Evolutionary conservation across 2,329 filamentous ascomycete species (phyloP), one percentile per base, ranked within the genome.

Genomic region (Pseudocercospora ulei): DNA sequence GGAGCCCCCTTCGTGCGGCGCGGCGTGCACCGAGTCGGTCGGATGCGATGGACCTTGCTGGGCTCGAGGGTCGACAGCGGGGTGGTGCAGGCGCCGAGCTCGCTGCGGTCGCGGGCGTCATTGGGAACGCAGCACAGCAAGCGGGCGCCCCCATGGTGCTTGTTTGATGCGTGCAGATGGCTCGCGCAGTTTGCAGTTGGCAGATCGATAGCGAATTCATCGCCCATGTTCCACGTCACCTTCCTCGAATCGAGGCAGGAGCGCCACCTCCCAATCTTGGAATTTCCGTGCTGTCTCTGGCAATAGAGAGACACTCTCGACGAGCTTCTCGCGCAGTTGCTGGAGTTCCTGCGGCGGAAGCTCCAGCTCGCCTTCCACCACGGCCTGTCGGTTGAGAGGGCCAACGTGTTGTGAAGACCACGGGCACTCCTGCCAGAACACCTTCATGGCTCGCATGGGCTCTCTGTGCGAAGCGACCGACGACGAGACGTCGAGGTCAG

Each of bases 401-500:
- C 43, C 39, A 23, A 27, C 25, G 11, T 37, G 41, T 20, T 37
- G 23, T 5, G 41, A 18, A 27, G 44, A 26, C 31, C 39, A 41
- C n/a, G 23, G 14, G 13, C 36, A 41, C 9, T 46, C 44, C 58
- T 56, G 39, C 53, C 68, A 77, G 41, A 78, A 67, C 12, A 76
- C 60, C 48, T 77, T 78, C 60, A 73, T 65, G 1, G 71, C 71
- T n/a, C 70, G 65, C 1, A 62, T 60, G 2, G 67, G 64, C 27
- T 65, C 59, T 5, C 30, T 4, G 6, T 31, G 17, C 3, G 49
- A 38, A 0, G 57, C 47, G 2, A 41, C 44, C 11, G 66, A 68
- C 6, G 65, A 70, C 1, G 74, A 74, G 46, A 75, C 72, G 35
- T 65, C 65, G 25, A 78, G 62, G 41, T 75, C 68, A 0, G 73